Evolutionary conservation across 2,329 filamentous ascomycete genomes (phyloP), one percentile per base, ranked within the genome.

Genomic region (Pyricularia grisea): DNA sequence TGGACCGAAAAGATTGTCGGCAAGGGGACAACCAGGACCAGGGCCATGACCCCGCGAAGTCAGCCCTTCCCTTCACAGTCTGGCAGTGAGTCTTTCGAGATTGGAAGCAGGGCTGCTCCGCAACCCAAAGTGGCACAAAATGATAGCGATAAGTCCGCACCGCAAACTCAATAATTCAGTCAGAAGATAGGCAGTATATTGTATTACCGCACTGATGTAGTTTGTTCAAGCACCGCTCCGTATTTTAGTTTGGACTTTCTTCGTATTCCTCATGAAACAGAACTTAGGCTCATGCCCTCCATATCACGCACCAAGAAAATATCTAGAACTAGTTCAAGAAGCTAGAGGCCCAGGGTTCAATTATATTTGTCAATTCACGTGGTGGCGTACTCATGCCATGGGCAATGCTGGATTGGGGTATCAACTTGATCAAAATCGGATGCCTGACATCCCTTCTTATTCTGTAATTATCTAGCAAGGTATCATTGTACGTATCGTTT

Each of bases 1-100:
- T 86, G 83, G 84, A 81, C 83, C 6, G 83, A 86, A 76, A 84
- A 83, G 75, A 85, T 86, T 76, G 83, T 82, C 17, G 83, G 83
- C 23, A 83, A 79, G 73, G 71, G 71, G 50, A 60, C 69, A 11
- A 36, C 60, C 31, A 33, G 42, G 55, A 61, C 36, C 27, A 63
- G 14, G 42, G 25, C 20, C 27, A 68, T 66, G 42, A 42, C 60
- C 2, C 30, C 67, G 12, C 27, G 27, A 12, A 30, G 55, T 20
- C 27, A 27, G n/a, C 11, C 36, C 3, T 9, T 58, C 7, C 11
- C 11, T 11, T 10, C 65, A 5, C 25, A 55, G 17, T 25, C 36
- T 20, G 42, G 25, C 58, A 63, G 7, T 25, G 28, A 36, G 9
- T 55, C 42, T 11, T 55, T 55, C 20, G 42, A 55, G 42, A 55